These are phyloP conservation scores for Hibiscus trionum DNA, from an alignment of 345 rosid species.

Conservation along the genomic window DNA sequence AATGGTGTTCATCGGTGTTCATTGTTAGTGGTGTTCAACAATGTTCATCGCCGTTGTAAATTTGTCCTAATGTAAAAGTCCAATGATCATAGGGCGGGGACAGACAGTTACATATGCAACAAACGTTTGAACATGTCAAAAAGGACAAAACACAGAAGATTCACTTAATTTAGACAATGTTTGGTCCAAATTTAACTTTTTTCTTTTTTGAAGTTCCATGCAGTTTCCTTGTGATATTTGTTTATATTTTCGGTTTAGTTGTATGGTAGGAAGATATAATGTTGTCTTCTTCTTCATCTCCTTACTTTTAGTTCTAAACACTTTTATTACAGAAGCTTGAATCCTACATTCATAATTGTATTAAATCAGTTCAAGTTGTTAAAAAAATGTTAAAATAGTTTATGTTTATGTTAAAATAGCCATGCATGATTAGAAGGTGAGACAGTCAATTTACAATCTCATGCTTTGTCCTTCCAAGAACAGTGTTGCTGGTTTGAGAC, in stretches of 20 bases:
- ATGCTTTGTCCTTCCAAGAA: not conserved
- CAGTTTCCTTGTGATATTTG: not conserved
- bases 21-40: no score
- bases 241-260: no score
- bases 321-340: not conserved
- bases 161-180: not conserved
- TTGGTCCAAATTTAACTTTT: no score
- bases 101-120: not conserved
- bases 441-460: not conserved
- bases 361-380: not conserved
- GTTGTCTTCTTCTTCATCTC: no score
- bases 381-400: not conserved
- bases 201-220: not conserved
- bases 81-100: not conserved
- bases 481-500: conserved; percentile 1
- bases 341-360: not conserved
- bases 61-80: no score
- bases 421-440: not conserved
- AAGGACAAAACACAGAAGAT: not conserved
- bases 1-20: no score
- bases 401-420: not conserved
- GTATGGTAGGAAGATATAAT: no score
- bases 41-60: no score
- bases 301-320: no score
- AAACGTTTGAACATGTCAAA: not conserved